Conservation (phyloP, 2,329 filamentous ascomycete genomes). For the Talaromyces islandicus region DNA sequence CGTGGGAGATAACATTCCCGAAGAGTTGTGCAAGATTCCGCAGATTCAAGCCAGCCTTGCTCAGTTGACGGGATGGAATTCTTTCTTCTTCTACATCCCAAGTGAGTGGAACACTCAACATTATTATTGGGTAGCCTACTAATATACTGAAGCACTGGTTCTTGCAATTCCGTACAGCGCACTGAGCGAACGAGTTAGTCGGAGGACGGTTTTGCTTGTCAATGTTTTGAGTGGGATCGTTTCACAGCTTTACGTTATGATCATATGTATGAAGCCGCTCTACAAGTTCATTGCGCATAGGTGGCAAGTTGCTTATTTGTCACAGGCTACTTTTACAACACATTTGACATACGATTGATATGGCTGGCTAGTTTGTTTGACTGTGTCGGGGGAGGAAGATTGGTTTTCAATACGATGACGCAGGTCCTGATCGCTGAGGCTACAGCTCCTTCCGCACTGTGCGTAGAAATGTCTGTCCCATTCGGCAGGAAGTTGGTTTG, state of each 20-base stretch:
- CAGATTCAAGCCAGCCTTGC: not conserved
- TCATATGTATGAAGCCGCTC: not conserved
- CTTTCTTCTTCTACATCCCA: not conserved
- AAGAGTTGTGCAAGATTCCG: constrained; percentile 1
- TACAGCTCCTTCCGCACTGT: not conserved
- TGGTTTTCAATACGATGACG: not conserved
- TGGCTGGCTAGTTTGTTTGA: not conserved
- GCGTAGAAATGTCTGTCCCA: not conserved
- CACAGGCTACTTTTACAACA: constrained; percentile 4
- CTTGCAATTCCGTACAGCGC: not conserved
- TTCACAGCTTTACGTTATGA: not conserved
- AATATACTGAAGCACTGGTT: not conserved
- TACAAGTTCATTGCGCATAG: not conserved
- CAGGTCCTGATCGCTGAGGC: not conserved
- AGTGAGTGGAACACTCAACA: not conserved
- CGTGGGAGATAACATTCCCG: not conserved
- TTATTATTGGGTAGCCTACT: not conserved
- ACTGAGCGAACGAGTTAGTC: not conserved
- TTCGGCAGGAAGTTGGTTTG: not conserved
- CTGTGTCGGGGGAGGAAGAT: not conserved
- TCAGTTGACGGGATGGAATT: constrained; percentile 2
- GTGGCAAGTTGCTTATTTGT: not conserved
- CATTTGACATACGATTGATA: not conserved
- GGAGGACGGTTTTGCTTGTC: not conserved
- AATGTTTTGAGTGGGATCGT: not conserved